Evolutionary conservation across 805 yeast genomes (phyloP).

Genomic region (Cyberlindnera maritima): DNA sequence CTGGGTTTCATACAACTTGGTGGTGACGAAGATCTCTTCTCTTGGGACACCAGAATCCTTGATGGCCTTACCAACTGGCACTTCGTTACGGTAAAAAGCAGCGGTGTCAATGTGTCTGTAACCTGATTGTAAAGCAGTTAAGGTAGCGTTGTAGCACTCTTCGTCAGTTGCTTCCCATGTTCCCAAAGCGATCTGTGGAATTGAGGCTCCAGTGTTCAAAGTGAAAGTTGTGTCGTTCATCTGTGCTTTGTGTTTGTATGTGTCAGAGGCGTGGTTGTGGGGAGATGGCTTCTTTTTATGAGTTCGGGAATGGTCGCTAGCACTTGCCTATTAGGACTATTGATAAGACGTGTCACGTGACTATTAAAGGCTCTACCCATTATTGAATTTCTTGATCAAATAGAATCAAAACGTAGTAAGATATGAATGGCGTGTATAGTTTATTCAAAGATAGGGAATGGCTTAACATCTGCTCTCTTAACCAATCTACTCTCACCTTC

Average conservation of each 20-base stretch:
- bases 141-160: slow-evolving; percentile 21
- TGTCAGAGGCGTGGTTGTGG: too few species aligned
- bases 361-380: too few species aligned
- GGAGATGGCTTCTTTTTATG: too few species aligned
- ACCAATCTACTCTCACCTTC: slow-evolving; percentile 33
- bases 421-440: too few species aligned
- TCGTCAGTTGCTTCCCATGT: slow-evolving; percentile 39
- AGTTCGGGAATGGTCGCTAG: too few species aligned
- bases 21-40: slow-evolving; percentile 63
- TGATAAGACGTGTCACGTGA: too few species aligned
- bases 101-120: slow-evolving; percentile 67
- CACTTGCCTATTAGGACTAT: too few species aligned
- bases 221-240: slow-evolving; percentile 4
- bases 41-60: slow-evolving; percentile 56
- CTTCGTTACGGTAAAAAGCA: slow-evolving; percentile 50
- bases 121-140: slow-evolving; percentile 33
- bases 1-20: slow-evolving; percentile 57
- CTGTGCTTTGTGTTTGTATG: too few species aligned
- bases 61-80: slow-evolving; percentile 53
- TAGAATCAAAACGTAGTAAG: too few species aligned
- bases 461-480: background rate
- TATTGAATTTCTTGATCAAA: too few species aligned
- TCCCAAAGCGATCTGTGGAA: slow-evolving; percentile 54
- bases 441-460: slow-evolving; percentile 7
- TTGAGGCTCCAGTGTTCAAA: slow-evolving; percentile 49